Base-by-base conservation (phyloP, 2,329 filamentous ascomycete species). In the Xylaria sp. region DNA sequence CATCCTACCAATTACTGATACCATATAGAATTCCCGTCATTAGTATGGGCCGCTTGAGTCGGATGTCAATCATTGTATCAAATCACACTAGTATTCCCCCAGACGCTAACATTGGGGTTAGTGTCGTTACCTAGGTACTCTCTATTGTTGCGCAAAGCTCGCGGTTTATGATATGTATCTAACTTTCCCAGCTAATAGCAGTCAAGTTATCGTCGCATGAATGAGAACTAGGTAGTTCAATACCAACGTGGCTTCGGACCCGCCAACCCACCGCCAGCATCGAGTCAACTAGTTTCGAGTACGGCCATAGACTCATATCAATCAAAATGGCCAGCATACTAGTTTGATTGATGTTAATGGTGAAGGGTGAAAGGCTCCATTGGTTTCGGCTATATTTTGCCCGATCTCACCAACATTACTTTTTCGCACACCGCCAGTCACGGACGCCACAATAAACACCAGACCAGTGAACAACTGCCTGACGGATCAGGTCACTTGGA, bases 1-100 rank as follows among this genome's bases (percentile, higher is more conserved):
- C 71, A 72, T 72, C 58, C 35, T 58, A 57, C 57, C 48, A 60
- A 66, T 62, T 60, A 40, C 42, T 72, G 70, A 71, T 72, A 72
- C 64, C 71, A 72, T 72, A 37, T 35, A 35, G 32, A 68, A 59
- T 40, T 63, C 44, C 62, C n/a, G 61, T 55, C 63, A 55, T 61
- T 55, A 65, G 61, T 61, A 47, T 63, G 54, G 59, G 50, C 27
- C 58, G 29, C 58, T 54, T 51, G 25, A 48, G 53, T 47, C 51
- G 55, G 40, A 65, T 32, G 60, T 58, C 47, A 62, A 59, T 55
- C 37, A 48, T 42, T 60, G 25, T 53, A n/a, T 61, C 59, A 55
- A 51, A 61, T 55, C 60, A 64, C 60, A 42, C 53, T 62, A 69
- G 29, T 63, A 25, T 63, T 62, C 50, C 44, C 55, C 61, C 58